phyloP scores from a whole-genome alignment of 768 basidiomycete species.

The Leccinum incarnatum region DNA sequence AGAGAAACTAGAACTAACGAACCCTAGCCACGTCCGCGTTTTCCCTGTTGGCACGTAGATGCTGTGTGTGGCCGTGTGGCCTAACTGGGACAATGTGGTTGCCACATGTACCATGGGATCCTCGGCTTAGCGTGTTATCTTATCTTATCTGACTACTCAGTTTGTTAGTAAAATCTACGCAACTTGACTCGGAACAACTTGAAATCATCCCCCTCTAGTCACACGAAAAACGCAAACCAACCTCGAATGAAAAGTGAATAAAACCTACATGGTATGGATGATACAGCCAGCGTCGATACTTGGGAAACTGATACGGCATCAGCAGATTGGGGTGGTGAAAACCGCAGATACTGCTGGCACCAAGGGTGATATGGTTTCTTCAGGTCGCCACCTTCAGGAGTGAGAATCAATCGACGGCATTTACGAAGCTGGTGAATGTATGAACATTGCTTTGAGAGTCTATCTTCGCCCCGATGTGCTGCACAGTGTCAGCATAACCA shows the following conservation, averaged over 20 bases:
- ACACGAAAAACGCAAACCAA: background rate
- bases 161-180: background rate
- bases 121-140: constrained; percentile 7
- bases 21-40: background rate
- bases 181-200: background rate
- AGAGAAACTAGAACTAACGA: background rate
- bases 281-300: background rate
- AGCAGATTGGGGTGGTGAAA: background rate
- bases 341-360: background rate
- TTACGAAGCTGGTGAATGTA: background rate
- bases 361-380: background rate
- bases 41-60: constrained; percentile 11
- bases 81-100: constrained; percentile 5
- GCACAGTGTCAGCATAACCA: background rate
- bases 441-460: background rate
- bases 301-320: background rate
- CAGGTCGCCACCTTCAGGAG: background rate
- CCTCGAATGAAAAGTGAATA: background rate
- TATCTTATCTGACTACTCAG: constrained; percentile 21
- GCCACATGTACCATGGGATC: constrained; percentile 7
- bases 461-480: background rate
- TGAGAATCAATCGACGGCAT: background rate
- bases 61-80: constrained; percentile 18
- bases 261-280: background rate
- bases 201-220: background rate